Evolutionary conservation across 2,329 filamentous ascomycete species (phyloP), one percentile per base, ranked within the genome.

Genomic region (Aspergillus persii): DNA sequence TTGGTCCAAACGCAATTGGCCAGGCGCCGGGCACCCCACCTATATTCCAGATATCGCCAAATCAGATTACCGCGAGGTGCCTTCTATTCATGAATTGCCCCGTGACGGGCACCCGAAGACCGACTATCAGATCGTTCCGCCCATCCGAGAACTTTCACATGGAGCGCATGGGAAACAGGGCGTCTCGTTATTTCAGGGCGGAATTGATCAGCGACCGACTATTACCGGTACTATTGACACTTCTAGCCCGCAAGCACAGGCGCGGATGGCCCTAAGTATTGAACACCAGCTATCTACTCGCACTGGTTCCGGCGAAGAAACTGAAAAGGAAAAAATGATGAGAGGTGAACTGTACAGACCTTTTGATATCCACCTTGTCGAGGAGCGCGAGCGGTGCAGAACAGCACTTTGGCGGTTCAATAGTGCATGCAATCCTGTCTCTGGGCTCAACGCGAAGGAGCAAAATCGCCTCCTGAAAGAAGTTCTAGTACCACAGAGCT

Each of bases 301-400:
- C 56, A 68, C 65, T 66, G 76, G 66, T 68, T 70, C 68, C 77
- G 82, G 61, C 33, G 76, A 79, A 36, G 78, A 80, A 46, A 89
- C 87, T 1, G 91, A 96, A 71, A 95, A 95, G 75, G 90, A 96
- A 61, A 92, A 95, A 73, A 98, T 98, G 94, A 79, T 96, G 15
- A 82, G 83, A 33, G 91, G 91, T 11, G 84, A 90, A 46, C 83
- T 86, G n/a, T 98, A 92, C 75, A 88, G 87, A 61, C 90, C 91
- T 6, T 93, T 89, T 63, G 87, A 91, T 71, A 84, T 87, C 61
- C 88, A 92, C 68, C 83, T 99, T 4, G 84, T 90, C 12, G 83
- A 90, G 23, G 93, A 97, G 69, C 89, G 94, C n/a, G 88, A 95
- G 71, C 84, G 89, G 56, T 98, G 94, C 77, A 89, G 87, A 63